Conservation (phyloP, 1,284 basidiomycete genomes). For the Cystobasidium slooffiae region DNA sequence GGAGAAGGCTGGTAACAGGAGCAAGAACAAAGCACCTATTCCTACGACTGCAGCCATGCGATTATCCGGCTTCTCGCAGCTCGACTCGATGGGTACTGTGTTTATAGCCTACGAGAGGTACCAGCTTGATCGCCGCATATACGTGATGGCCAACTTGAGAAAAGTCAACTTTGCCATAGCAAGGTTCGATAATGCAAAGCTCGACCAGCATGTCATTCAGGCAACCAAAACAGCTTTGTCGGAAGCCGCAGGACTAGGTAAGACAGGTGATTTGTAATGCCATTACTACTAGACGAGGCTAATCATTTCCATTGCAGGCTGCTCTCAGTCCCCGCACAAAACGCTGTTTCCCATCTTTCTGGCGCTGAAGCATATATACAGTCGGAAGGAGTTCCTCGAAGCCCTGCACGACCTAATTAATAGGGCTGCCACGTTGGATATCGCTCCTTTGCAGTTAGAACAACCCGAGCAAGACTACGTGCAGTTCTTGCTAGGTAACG, state of each 20-base stretch:
- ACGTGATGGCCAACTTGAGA: conserved; percentile 28
- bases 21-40: conserved; percentile 3
- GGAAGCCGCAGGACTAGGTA: neutral
- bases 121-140: conserved; percentile 12
- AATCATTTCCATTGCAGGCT: neutral
- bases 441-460: neutral
- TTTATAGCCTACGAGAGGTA: conserved; percentile 25
- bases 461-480: neutral
- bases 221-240: neutral
- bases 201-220: neutral
- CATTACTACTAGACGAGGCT: neutral
- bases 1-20: neutral
- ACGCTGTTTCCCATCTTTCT: conserved; percentile 35
- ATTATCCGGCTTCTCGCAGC: neutral
- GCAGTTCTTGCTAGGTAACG: neutral
- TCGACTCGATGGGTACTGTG: conserved; percentile 15
- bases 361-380: conserved; percentile 14
- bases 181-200: neutral
- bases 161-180: conserved; percentile 20
- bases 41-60: conserved; percentile 21
- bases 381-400: neutral
- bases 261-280: conserved; percentile 9
- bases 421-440: neutral
- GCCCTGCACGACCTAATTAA: neutral
- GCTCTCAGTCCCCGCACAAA: neutral